A percentile compares a stretch with the other conserved stretches of the same genome.
phyloP scores from a whole-genome alignment of 2,329 filamentous ascomycete species.

The Colletotrichum phormii region DNA sequence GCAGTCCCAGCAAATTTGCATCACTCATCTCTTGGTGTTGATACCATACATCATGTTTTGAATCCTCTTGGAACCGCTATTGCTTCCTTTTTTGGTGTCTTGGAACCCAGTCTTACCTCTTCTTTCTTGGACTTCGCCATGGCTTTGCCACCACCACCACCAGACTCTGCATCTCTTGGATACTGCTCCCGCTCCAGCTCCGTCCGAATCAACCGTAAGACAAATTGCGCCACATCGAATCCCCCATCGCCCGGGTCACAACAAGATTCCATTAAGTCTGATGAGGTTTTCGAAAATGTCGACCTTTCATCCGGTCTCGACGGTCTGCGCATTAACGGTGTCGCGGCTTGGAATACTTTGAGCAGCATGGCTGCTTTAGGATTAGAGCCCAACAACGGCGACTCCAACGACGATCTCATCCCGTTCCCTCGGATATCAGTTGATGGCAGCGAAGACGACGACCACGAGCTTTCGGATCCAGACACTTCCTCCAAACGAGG shows the following conservation, averaged over 20 bases:
- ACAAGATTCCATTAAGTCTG: constrained; percentile 37
- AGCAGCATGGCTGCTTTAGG: constrained; percentile 55
- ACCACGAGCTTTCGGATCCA: constrained; percentile 13
- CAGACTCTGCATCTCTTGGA: constrained; percentile 44
- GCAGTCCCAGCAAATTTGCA: constrained; percentile 27
- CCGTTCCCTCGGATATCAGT: constrained; percentile 40
- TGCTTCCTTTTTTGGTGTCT: constrained; percentile 54
- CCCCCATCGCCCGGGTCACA: constrained; percentile 40
- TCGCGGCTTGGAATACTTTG: constrained; percentile 51
- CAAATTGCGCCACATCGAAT: constrained; percentile 51
- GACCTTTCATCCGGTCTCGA: constrained; percentile 45
- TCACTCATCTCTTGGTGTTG: constrained; percentile 37
- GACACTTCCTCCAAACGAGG: constrained; percentile 36
- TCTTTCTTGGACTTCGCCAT: constrained; percentile 47
- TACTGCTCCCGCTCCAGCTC: constrained; percentile 50
- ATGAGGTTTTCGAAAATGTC: constrained; percentile 46
- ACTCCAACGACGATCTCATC: constrained; percentile 26
- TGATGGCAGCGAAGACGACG: constrained; percentile 39
- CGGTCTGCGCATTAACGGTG: constrained; percentile 42
- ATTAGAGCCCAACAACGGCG: constrained; percentile 47
- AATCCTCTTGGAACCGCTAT: constrained; percentile 43
- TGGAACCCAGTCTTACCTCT: constrained; percentile 53
- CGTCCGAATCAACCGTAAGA: constrained; percentile 51
- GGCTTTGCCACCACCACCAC: constrained; percentile 42
- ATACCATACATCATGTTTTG: constrained; percentile 54